Percentiles rank a stretch among this genome's conserved stretches.
phyloP scores from a whole-genome alignment of 106 monocot species.

The Phalaenopsis aphrodite region DNA sequence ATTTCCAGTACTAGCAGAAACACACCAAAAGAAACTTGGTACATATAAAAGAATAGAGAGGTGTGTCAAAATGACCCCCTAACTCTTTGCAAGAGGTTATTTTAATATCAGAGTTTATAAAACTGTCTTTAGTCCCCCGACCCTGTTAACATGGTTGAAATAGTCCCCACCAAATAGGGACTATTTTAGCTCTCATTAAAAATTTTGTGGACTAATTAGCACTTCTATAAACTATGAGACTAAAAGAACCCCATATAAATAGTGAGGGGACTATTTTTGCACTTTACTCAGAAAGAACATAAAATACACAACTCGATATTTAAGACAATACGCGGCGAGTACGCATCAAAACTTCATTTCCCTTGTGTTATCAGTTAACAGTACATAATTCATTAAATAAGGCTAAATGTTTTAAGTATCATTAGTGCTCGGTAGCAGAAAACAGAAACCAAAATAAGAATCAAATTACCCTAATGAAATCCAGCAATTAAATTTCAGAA shows the following conservation, averaged over 20 bases:
- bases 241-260: no score
- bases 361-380: background rate
- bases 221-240: no score
- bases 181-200: no score
- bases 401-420: background rate
- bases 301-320: background rate
- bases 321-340: background rate
- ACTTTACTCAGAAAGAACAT: background rate
- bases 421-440: background rate
- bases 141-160: no score
- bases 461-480: background rate
- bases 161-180: no score
- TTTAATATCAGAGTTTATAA: no score
- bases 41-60: no score
- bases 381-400: background rate
- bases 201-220: no score
- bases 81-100: no score
- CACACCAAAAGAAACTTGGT: background rate
- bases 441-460: background rate
- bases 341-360: background rate
- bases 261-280: no score
- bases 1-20: background rate
- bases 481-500: background rate
- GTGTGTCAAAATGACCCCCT: no score
- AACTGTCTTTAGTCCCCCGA: no score